phyloP scores from a whole-genome alignment of 108 stramenopile species.

The Fragilariopsis cylindrus region DNA sequence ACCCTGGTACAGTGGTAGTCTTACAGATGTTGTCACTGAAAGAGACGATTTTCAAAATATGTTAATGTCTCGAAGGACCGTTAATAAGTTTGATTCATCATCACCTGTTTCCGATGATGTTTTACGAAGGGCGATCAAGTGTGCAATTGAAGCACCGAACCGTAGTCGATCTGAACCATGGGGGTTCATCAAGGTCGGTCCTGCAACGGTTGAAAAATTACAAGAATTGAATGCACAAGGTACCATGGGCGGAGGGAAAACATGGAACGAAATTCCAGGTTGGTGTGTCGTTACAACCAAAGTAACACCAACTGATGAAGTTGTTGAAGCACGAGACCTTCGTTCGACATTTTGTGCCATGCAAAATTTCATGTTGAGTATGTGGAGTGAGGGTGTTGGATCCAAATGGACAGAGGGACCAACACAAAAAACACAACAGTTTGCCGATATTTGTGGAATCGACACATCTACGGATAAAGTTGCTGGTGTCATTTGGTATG shows the following conservation, averaged over 20 bases:
- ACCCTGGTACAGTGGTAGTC: constrained; percentile 68
- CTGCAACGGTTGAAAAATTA: constrained; percentile 54
- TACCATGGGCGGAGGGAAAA: not conserved
- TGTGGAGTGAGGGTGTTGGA: constrained; percentile 75
- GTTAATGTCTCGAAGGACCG: constrained; percentile 57
- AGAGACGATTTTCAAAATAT: constrained; percentile 50
- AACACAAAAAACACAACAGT: constrained; percentile 62
- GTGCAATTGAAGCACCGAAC: constrained; percentile 76
- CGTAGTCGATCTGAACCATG: constrained; percentile 64
- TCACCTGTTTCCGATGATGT: constrained; percentile 64
- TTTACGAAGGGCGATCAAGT: constrained; percentile 54
- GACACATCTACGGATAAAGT: constrained; percentile 56
- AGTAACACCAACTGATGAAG: constrained; percentile 37
- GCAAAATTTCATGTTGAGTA: constrained; percentile 65
- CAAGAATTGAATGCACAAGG: constrained; percentile 36
- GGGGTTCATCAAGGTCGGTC: constrained; percentile 67
- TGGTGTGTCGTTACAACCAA: constrained; percentile 71
- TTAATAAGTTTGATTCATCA: constrained; percentile 61
- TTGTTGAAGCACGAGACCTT: constrained; percentile 45
- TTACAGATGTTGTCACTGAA: constrained; percentile 48
- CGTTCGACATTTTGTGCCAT: constrained; percentile 62
- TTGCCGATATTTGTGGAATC: constrained; percentile 64
- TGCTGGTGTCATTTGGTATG: constrained; percentile 70
- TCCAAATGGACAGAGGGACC: constrained; percentile 76
- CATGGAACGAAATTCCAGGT: constrained; percentile 45